Evolutionary conservation across 805 yeast genomes (phyloP).

Genomic region (Candida maris): DNA sequence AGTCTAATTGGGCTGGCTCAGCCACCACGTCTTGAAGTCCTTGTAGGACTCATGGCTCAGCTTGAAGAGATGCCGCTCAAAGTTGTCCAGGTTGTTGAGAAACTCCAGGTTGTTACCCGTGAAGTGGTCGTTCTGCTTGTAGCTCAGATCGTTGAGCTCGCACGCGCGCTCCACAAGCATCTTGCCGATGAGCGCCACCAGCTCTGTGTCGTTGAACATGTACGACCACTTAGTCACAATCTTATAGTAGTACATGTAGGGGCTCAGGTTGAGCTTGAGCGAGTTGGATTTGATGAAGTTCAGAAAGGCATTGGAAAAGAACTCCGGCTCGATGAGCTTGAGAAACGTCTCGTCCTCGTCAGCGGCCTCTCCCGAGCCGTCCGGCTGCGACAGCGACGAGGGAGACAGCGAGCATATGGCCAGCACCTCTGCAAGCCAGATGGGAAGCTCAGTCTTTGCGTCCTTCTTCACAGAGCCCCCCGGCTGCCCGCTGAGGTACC

Average conservation of each 20-base stretch:
- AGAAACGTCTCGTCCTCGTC: slow-evolving; percentile 49
- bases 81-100: slow-evolving; percentile 67
- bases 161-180: slow-evolving; percentile 65
- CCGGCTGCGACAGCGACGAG: slow-evolving; percentile 24
- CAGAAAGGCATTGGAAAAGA: slow-evolving; percentile 58
- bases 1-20: slow-evolving; percentile 2
- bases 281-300: slow-evolving; percentile 76
- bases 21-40: slow-evolving; percentile 28
- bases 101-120: slow-evolving; percentile 39
- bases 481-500: slow-evolving; percentile 77
- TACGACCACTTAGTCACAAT: slow-evolving; percentile 75
- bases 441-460: slow-evolving; percentile 71
- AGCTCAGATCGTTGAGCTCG: slow-evolving; percentile 65
- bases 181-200: slow-evolving; percentile 43
- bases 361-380: slow-evolving; percentile 23
- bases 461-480: slow-evolving; percentile 56
- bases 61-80: slow-evolving; percentile 60
- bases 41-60: slow-evolving; percentile 42
- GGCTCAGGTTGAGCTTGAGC: slow-evolving; percentile 21
- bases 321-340: slow-evolving; percentile 67
- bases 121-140: slow-evolving; percentile 35
- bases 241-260: slow-evolving; percentile 46
- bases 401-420: slow-evolving; percentile 45
- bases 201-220: slow-evolving; percentile 62
- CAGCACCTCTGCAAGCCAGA: slow-evolving; percentile 82